Evolutionary conservation across 345 rosid genomes (phyloP).

Genomic region (Balakata baccata): DNA sequence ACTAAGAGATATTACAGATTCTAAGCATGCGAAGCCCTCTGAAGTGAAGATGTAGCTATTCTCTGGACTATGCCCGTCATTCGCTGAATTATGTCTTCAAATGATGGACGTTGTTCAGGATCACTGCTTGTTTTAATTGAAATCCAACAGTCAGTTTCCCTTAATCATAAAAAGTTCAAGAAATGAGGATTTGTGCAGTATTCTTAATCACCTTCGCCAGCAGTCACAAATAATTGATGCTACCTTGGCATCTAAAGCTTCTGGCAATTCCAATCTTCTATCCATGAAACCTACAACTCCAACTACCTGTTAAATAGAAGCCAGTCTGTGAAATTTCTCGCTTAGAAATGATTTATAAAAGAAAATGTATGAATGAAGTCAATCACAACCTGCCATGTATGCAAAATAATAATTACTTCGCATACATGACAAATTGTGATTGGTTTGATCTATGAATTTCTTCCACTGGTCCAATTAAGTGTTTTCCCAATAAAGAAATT

Average conservation of each 20-base stretch:
- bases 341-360: too few relatives aligned
- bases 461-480: too few relatives aligned
- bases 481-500: neutral
- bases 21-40: conserved; percentile 15
- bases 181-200: too few relatives aligned
- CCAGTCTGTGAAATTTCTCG: neutral
- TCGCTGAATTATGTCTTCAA: conserved; percentile 60
- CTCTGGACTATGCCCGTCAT: conserved; percentile 46
- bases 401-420: too few relatives aligned
- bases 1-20: neutral
- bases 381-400: too few relatives aligned
- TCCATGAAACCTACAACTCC: conserved; percentile 95
- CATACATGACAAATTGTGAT: too few relatives aligned
- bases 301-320: conserved; percentile 46
- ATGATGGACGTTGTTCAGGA: conserved; percentile 64
- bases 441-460: too few relatives aligned
- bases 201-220: conserved; percentile 57
- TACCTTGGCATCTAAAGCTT: conserved; percentile 57
- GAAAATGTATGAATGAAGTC: too few relatives aligned
- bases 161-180: neutral
- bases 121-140: conserved; percentile 42
- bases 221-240: conserved; percentile 69
- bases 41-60: conserved; percentile 10
- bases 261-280: conserved; percentile 74
- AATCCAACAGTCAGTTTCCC: neutral